Percentiles rank a stretch among this genome's conserved stretches.
These are phyloP conservation scores for Schwanniomyces occidentalis DNA, from an alignment of 805 yeast genomes.

Conservation along the genomic window DNA sequence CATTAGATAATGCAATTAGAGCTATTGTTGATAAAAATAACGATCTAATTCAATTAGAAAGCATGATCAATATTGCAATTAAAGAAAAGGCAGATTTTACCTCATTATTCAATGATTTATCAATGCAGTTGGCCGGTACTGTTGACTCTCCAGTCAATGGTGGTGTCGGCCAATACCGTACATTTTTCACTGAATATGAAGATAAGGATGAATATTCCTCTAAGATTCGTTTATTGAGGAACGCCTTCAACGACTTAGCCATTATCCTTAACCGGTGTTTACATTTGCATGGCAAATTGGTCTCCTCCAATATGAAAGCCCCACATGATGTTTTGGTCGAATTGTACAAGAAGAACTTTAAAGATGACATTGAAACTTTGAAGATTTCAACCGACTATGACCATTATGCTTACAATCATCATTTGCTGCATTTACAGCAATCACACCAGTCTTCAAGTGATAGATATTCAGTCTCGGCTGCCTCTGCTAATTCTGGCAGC, in stretches of 20 bases:
- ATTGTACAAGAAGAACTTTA: constrained; percentile 66
- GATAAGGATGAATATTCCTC: constrained; percentile 32
- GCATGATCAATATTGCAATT: constrained; percentile 51
- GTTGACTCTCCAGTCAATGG: constrained; percentile 93
- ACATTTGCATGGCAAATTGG: constrained; percentile 63
- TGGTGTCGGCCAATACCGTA: constrained; percentile 81
- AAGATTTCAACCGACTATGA: constrained; percentile 37
- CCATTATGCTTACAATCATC: constrained; percentile 20
- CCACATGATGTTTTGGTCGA: constrained; percentile 69
- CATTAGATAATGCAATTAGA: constrained; percentile 77
- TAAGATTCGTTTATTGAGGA: constrained; percentile 37
- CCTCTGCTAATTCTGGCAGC: background rate
- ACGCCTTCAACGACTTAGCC: constrained; percentile 68
- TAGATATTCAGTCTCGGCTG: constrained; percentile 5
- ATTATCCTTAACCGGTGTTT: constrained; percentile 65
- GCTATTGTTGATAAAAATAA: constrained; percentile 66
- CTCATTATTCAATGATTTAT: constrained; percentile 59
- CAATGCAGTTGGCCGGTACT: constrained; percentile 76
- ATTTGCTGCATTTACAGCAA: constrained; percentile 14
- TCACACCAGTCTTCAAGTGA: constrained; percentile 6
- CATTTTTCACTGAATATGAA: constrained; percentile 52
- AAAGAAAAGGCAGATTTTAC: constrained; percentile 51
- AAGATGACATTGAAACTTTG: constrained; percentile 55
- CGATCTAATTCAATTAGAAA: constrained; percentile 69
- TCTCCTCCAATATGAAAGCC: constrained; percentile 54